Conservation (phyloP, 1,284 basidiomycete genomes). For the Cutaneotrichosporon arboriforme region DNA sequence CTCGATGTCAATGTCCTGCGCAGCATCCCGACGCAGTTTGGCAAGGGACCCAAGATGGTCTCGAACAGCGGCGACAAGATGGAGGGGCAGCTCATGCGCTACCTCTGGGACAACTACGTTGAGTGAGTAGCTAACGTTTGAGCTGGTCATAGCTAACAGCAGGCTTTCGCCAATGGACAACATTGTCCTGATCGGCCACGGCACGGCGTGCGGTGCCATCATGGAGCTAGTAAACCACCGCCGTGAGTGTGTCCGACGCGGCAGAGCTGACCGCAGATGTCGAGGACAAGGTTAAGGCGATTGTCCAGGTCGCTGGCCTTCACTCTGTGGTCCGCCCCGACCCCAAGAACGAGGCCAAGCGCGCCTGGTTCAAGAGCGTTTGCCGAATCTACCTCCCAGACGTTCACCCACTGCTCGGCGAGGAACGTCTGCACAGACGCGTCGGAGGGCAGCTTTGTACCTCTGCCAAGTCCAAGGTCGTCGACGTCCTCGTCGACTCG, state of each 20-base stretch:
- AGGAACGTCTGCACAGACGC: conserved; percentile 37
- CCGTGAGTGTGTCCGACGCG: conserved; percentile 50
- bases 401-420: conserved; percentile 37
- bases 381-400: conserved; percentile 42
- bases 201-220: conserved; percentile 68
- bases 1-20: conserved; percentile 83
- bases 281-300: conserved; percentile 59
- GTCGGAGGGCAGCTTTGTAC: conserved; percentile 43
- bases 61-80: conserved; percentile 23
- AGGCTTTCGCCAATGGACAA: conserved; percentile 66
- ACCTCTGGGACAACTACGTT: conserved; percentile 94
- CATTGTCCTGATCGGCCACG: conserved; percentile 80
- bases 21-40: conserved; percentile 53
- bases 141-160: background rate
- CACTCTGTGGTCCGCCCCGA: conserved; percentile 48
- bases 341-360: conserved; percentile 32
- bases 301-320: conserved; percentile 71
- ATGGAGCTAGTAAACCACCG: conserved; percentile 67
- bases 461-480: conserved; percentile 37
- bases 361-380: conserved; percentile 42
- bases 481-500: conserved; percentile 40
- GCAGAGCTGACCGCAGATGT: conserved; percentile 50
- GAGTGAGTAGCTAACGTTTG: conserved; percentile 55
- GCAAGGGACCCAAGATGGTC: conserved; percentile 26
- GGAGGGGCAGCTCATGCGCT: conserved; percentile 60